These are phyloP conservation scores for Mycosarcoma maydis DNA, from an alignment of 1,284 basidiomycete genomes.

Conservation along the genomic window DNA sequence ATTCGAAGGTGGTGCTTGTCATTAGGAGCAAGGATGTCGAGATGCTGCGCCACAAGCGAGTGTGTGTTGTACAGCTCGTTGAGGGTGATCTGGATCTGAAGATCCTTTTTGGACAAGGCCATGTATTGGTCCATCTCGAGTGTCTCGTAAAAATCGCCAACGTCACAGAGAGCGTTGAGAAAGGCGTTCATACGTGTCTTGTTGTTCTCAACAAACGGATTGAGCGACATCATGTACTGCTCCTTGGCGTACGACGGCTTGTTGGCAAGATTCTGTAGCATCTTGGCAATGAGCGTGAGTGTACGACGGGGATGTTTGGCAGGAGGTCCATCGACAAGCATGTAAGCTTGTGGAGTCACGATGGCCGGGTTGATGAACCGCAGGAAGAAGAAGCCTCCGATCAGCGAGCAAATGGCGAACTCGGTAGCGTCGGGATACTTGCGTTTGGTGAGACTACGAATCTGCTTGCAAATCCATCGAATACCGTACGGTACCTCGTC, in stretches of 20 bases:
- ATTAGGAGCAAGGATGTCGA: slow-evolving; percentile 92
- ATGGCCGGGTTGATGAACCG: slow-evolving; percentile 99
- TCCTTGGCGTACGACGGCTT: slow-evolving; percentile 98
- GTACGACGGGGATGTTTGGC: slow-evolving; percentile 96
- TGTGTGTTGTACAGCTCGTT: slow-evolving; percentile 99
- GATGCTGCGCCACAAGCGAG: slow-evolving; percentile 89
- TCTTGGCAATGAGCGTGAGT: slow-evolving; percentile 96
- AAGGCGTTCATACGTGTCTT: slow-evolving; percentile 97
- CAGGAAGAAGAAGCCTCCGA: slow-evolving; percentile 99
- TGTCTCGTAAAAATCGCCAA: slow-evolving; percentile 98
- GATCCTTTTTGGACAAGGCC: slow-evolving; percentile 98
- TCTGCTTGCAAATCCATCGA: slow-evolving; percentile 99
- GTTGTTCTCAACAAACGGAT: slow-evolving; percentile 98
- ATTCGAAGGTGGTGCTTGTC: slow-evolving; percentile 97
- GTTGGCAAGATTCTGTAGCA: slow-evolving; percentile 98
- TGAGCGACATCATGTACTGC: slow-evolving; percentile 96
- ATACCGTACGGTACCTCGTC: slow-evolving; percentile 98
- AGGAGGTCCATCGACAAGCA: slow-evolving; percentile 96
- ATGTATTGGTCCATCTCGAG: slow-evolving; percentile 99
- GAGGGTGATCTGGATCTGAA: slow-evolving; percentile 97
- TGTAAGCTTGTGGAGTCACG: slow-evolving; percentile 98
- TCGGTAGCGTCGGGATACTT: slow-evolving; percentile 98
- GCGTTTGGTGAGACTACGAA: slow-evolving; percentile 92
- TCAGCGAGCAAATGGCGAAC: slow-evolving; percentile 95
- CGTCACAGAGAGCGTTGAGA: slow-evolving; percentile 94